Conservation (phyloP, 129 eudicot genomes). For the Centaurea solstitialis region DNA sequence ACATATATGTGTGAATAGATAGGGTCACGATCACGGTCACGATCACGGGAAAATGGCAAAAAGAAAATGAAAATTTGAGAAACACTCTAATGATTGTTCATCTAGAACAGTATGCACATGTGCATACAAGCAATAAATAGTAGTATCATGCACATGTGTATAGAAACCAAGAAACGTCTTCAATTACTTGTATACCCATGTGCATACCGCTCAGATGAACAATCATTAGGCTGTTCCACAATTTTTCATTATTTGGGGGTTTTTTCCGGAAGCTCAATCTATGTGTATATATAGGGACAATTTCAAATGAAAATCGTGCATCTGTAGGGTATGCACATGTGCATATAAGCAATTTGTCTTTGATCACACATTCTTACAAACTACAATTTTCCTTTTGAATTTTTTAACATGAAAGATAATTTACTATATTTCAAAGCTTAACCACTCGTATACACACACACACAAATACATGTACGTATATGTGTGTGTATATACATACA, state of each 20-base stretch:
- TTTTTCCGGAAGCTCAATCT: too few relatives aligned
- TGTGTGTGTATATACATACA: too few relatives aligned
- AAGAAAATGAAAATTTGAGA: too few relatives aligned
- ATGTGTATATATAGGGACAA: too few relatives aligned
- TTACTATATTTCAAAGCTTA: not conserved
- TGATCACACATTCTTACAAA: not conserved
- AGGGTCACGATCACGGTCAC: not conserved
- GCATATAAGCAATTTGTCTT: not conserved
- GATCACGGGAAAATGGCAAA: not conserved
- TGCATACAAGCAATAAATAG: not conserved
- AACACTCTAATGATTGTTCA: not conserved
- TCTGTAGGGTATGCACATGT: too few relatives aligned
- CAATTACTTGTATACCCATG: too few relatives aligned
- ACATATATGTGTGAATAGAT: not conserved
- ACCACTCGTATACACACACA: not conserved
- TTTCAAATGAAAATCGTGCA: too few relatives aligned
- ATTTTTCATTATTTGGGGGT: too few relatives aligned
- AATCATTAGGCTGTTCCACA: too few relatives aligned
- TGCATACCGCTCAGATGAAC: too few relatives aligned
- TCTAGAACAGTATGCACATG: not conserved
- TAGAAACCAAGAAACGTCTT: not conserved
- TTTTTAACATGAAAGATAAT: not conserved
- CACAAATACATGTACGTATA: too few relatives aligned
- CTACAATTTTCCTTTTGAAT: not conserved
- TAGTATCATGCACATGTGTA: not conserved